A percentile compares a stretch with the other conserved stretches of the same genome.
These are phyloP conservation scores for Hypsizygus ulmarius DNA, from an alignment of 1,284 basidiomycete genomes.

Conservation along the genomic window DNA sequence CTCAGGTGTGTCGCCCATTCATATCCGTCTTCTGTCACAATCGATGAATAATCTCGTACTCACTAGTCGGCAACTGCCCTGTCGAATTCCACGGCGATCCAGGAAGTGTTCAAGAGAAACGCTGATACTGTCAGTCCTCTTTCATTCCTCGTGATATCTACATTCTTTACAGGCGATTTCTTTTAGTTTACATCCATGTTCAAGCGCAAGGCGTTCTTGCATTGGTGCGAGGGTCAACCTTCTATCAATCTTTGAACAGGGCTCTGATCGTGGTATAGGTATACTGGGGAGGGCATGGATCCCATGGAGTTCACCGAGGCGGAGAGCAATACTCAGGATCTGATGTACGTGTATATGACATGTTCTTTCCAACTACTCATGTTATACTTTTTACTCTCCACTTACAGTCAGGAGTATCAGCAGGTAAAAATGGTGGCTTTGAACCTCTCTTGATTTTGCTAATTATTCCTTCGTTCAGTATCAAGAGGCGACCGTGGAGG, in stretches of 20 bases:
- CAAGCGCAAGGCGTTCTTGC: constrained; percentile 82
- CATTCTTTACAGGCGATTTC: not conserved
- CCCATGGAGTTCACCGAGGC: constrained; percentile 91
- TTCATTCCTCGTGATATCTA: not conserved
- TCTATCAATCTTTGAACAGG: not conserved
- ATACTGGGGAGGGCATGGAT: constrained; percentile 91
- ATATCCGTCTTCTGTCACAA: not conserved
- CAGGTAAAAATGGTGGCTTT: constrained; percentile 41
- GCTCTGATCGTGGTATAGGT: constrained; percentile 35
- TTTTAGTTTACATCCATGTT: constrained; percentile 77
- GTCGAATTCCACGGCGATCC: constrained; percentile 84
- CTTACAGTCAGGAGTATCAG: constrained; percentile 67
- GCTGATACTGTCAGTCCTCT: constrained; percentile 49
- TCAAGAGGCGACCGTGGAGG: constrained; percentile 55
- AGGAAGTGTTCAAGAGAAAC: constrained; percentile 87
- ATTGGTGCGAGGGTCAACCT: constrained; percentile 53
- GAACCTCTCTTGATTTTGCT: not conserved
- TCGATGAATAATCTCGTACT: constrained; percentile 6
- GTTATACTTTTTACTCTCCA: constrained; percentile 4
- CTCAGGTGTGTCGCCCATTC: constrained; percentile 44
- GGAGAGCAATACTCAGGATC: constrained; percentile 78
- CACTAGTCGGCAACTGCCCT: constrained; percentile 72
- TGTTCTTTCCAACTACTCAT: constrained; percentile 2
- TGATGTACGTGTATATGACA: constrained; percentile 57
- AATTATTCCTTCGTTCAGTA: constrained; percentile 40